Percentiles rank a stretch among this genome's conserved stretches.
These are phyloP conservation scores for Cytospora chrysosperma DNA, from an alignment of 2,329 filamentous ascomycete genomes.

Conservation along the genomic window DNA sequence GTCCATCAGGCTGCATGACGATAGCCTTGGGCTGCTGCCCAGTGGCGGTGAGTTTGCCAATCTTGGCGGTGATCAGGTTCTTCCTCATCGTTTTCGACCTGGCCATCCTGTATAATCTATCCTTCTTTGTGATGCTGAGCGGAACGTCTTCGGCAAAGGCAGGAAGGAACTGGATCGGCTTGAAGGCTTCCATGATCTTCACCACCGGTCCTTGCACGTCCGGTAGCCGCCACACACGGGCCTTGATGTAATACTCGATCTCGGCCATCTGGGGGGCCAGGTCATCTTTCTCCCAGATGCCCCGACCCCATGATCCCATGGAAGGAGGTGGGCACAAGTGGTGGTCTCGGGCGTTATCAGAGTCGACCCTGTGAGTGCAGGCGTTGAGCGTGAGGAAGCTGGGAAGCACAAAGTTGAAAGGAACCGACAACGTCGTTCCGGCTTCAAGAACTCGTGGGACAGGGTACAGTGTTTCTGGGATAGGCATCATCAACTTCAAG, in stretches of 20 bases:
- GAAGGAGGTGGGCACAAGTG: slow-evolving; percentile 55
- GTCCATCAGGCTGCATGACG: slow-evolving; percentile 51
- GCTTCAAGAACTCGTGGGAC: slow-evolving; percentile 46
- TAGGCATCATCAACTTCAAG: slow-evolving; percentile 56
- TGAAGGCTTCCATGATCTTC: slow-evolving; percentile 42
- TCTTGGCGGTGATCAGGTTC: slow-evolving; percentile 51
- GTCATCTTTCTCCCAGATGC: slow-evolving; percentile 54
- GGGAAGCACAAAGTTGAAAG: slow-evolving; percentile 62
- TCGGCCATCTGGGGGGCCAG: slow-evolving; percentile 54
- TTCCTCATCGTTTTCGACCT: slow-evolving; percentile 54
- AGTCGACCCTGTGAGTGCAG: slow-evolving; percentile 50
- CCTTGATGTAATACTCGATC: slow-evolving; percentile 53
- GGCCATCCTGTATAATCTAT: slow-evolving; percentile 49
- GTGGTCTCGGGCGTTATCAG: slow-evolving; percentile 47
- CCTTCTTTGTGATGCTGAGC: slow-evolving; percentile 46
- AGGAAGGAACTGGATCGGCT: slow-evolving; percentile 54
- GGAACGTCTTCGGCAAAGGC: slow-evolving; percentile 50
- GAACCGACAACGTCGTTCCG: slow-evolving; percentile 49
- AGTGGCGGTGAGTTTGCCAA: slow-evolving; percentile 48
- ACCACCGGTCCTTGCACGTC: slow-evolving; percentile 27
- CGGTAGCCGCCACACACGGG: slow-evolving; percentile 40
- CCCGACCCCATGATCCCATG: slow-evolving; percentile 35
- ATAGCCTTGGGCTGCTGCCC: slow-evolving; percentile 48
- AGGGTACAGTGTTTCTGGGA: slow-evolving; percentile 48
- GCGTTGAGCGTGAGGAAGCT: slow-evolving; percentile 55